phyloP scores from a whole-genome alignment of 768 basidiomycete genomes.

The Lactifluus echinatus region DNA sequence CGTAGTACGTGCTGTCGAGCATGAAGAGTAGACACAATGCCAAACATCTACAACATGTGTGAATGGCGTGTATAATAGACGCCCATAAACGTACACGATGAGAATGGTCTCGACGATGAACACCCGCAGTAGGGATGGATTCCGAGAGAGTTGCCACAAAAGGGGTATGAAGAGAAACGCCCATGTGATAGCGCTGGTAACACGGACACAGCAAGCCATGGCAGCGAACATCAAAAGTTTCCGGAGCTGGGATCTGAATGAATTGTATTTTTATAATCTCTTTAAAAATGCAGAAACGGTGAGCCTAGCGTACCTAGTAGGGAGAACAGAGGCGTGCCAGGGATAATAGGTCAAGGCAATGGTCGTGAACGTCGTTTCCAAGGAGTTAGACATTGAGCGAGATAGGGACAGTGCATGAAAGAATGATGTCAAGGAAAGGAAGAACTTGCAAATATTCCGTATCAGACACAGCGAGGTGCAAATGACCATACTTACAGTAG shows the following conservation, averaged over 20 bases:
- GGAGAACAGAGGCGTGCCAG: conserved; percentile 36
- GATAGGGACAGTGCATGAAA: conserved; percentile 82
- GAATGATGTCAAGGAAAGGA: conserved; percentile 77
- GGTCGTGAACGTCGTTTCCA: conserved; percentile 81
- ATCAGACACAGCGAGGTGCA: background rate
- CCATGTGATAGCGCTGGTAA: conserved; percentile 88
- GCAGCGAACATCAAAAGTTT: conserved; percentile 53
- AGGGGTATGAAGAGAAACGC: conserved; percentile 53
- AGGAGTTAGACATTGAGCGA: conserved; percentile 84
- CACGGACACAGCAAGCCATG: conserved; percentile 72
- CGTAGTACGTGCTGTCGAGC: conserved; percentile 68
- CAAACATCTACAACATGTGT: conserved; percentile 3
- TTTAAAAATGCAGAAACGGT: background rate
- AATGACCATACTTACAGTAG: conserved; percentile 47
- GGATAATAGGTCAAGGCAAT: conserved; percentile 74
- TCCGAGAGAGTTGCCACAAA: conserved; percentile 42
- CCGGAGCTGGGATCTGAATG: conserved; percentile 28
- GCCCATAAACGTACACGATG: conserved; percentile 35
- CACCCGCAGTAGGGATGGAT: conserved; percentile 25
- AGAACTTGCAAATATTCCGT: conserved; percentile 38
- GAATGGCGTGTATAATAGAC: background rate
- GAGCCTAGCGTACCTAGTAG: conserved; percentile 19
- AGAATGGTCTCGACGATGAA: conserved; percentile 34
- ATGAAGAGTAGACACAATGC: conserved; percentile 16
- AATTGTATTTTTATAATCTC: conserved; percentile 17